A percentile compares a stretch with the other conserved stretches of the same genome.
Evolutionary conservation across 129 eudicot genomes (phyloP).

Genomic region (Smallanthus sonchifolius): DNA sequence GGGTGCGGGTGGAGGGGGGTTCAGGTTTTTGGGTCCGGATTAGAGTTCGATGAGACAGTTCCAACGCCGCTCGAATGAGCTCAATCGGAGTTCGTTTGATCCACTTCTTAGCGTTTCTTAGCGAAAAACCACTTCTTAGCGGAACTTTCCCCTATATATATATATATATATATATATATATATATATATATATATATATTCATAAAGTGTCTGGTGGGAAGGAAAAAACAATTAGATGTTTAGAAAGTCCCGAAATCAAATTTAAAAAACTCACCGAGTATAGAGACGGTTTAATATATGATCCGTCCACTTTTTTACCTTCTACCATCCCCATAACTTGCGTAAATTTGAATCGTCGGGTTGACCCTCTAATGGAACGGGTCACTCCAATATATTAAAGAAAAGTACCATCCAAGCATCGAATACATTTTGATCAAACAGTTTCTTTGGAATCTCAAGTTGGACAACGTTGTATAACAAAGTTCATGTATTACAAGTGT

Average conservation of each 20-base stretch:
- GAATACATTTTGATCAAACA: slow-evolving; percentile 75
- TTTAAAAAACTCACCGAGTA: slow-evolving; percentile 53
- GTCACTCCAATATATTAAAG: slow-evolving; percentile 82
- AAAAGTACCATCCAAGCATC: slow-evolving; percentile 97
- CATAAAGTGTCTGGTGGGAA: no score
- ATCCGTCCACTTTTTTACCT: slow-evolving; percentile 94
- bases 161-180: no score
- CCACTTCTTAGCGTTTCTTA: no score
- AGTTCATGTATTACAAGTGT: neutral
- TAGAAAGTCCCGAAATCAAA: neutral
- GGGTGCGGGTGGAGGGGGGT: no score
- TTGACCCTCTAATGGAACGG: slow-evolving; percentile 92
- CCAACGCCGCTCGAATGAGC: no score
- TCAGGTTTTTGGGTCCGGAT: no score
- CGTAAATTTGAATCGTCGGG: slow-evolving; percentile 84
- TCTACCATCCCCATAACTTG: slow-evolving; percentile 99
- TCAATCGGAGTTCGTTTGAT: no score
- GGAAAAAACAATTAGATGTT: neutral
- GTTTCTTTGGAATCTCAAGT: slow-evolving; percentile 94
- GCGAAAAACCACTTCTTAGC: no score
- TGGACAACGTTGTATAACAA: slow-evolving; percentile 18
- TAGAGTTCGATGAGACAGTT: no score
- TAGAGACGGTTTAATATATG: slow-evolving; percentile 92
- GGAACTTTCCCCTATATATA: no score
- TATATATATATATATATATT: no score